Evolutionary conservation across 2,329 filamentous ascomycete species (phyloP).

Genomic region (Cercospora sp.): DNA sequence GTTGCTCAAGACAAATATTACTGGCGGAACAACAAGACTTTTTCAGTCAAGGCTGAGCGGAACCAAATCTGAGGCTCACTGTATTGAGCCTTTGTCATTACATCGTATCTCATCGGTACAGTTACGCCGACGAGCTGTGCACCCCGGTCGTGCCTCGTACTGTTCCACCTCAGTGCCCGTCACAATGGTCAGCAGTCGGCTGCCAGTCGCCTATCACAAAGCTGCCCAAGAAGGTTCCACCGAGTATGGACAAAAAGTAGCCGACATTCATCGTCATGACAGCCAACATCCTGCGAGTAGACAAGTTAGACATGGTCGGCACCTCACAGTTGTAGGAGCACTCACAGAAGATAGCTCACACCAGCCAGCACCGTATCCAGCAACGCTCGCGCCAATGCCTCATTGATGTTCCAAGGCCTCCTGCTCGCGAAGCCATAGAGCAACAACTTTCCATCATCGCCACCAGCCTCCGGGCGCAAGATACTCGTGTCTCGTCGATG

Average conservation of each 20-base stretch:
- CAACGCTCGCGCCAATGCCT: conserved; percentile 69
- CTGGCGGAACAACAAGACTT: too few species aligned
- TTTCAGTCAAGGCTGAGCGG: too few species aligned
- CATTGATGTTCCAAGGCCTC: conserved; percentile 75
- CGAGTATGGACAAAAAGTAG: conserved; percentile 75
- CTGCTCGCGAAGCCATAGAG: conserved; percentile 27
- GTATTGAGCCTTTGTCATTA: too few species aligned
- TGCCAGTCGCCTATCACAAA: conserved; percentile 34
- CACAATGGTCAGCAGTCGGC: conserved; percentile 23
- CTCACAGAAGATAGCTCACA: conserved; percentile 80
- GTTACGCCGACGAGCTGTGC: background rate
- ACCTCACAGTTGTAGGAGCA: conserved; percentile 29
- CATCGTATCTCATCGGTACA: background rate
- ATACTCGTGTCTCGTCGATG: conserved; percentile 21
- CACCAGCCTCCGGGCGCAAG: conserved; percentile 9
- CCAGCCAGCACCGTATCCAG: conserved; percentile 70
- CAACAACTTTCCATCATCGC: conserved; percentile 15
- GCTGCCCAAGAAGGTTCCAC: conserved; percentile 71
- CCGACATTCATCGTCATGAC: conserved; percentile 87
- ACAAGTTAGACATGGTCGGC: background rate
- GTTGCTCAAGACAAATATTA: too few species aligned
- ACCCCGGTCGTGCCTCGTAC: background rate
- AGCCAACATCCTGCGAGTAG: conserved; percentile 71
- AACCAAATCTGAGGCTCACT: too few species aligned
- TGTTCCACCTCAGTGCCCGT: conserved; percentile 19